Percentiles rank a stretch among this genome's conserved stretches.
Conservation (phyloP, 352 stramenopile species). For the Pythium dissotocum region DNA sequence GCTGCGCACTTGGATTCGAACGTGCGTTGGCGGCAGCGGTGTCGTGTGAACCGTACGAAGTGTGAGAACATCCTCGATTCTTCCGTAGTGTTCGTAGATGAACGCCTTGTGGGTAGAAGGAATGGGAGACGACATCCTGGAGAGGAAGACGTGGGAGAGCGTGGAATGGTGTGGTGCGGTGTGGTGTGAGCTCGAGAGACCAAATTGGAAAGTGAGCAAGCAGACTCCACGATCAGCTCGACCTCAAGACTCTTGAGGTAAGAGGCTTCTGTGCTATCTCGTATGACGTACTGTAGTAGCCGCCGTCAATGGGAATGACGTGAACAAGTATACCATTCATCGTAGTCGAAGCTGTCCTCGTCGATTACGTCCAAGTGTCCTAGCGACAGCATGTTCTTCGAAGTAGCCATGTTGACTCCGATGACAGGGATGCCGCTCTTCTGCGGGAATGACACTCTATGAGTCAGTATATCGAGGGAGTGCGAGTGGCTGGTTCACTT, state of each 20-base stretch:
- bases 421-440: constrained; percentile 2
- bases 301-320: no score
- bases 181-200: neutral
- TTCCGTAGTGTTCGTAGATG: constrained; percentile 33
- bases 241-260: no score
- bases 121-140: neutral
- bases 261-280: no score
- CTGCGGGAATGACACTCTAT: neutral
- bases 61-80: constrained; percentile 31
- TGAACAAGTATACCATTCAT: no score
- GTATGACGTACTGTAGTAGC: no score
- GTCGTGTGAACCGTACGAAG: constrained; percentile 16
- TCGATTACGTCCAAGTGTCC: no score
- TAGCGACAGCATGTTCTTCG: no score
- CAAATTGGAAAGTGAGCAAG: neutral
- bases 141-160: neutral
- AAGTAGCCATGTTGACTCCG: no score
- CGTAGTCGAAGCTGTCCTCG: no score
- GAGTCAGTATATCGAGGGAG: neutral
- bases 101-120: constrained; percentile 28
- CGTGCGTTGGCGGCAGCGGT: constrained; percentile 26
- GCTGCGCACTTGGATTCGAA: constrained; percentile 39
- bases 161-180: no score
- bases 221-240: no score
- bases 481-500: neutral